phyloP scores from a whole-genome alignment of 192 early-diverging fungal genomes.

The Backusella westeae region DNA sequence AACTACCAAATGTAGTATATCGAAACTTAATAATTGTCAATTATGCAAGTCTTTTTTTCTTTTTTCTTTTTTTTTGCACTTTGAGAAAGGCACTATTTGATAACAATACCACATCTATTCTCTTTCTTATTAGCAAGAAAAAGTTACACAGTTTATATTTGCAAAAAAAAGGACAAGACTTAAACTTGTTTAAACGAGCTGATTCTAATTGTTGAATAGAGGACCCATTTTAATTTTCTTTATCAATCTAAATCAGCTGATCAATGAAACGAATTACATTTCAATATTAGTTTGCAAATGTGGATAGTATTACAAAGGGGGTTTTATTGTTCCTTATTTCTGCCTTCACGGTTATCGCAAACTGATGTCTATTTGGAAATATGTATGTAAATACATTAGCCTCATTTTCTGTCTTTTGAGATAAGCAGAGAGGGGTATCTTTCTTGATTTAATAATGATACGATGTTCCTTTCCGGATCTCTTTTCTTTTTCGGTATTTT shows the following conservation, averaged over 20 bases:
- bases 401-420: background rate
- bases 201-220: background rate
- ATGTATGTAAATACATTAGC: background rate
- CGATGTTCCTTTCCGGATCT: background rate
- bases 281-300: background rate
- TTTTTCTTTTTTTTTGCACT: background rate
- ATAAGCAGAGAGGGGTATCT: background rate
- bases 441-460: background rate
- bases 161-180: background rate
- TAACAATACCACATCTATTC: background rate
- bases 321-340: background rate
- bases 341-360: background rate
- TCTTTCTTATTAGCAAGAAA: background rate
- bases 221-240: background rate
- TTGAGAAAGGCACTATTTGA: background rate
- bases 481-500: background rate
- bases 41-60: background rate
- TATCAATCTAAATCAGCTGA: background rate
- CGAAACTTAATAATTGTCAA: conserved; percentile 1
- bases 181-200: background rate
- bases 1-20: background rate
- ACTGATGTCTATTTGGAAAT: background rate
- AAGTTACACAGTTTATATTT: conserved; percentile 1
- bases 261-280: background rate
- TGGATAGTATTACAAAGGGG: background rate